Evolutionary conservation across 495 filamentous ascomycete genomes (phyloP).

Genomic region (Daldinia decipiens): DNA sequence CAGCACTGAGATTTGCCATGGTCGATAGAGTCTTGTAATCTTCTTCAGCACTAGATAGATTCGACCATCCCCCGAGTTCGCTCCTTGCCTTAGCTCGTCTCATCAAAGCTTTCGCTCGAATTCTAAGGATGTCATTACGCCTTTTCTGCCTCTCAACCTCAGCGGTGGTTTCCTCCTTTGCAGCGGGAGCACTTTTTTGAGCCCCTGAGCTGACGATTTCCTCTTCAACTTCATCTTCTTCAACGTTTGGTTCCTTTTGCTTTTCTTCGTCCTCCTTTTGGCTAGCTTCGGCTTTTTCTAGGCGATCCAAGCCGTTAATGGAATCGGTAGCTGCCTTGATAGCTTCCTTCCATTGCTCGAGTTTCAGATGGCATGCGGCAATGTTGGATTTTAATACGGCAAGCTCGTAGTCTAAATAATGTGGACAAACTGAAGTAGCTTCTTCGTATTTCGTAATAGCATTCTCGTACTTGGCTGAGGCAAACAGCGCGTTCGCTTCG

Average conservation of each 20-base stretch:
- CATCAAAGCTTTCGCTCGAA: slow-evolving; percentile 85
- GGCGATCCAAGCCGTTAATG: slow-evolving; percentile 73
- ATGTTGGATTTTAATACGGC: slow-evolving; percentile 90
- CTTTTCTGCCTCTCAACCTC: slow-evolving; percentile 49
- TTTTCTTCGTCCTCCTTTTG: slow-evolving; percentile 37
- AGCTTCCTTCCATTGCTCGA: slow-evolving; percentile 87
- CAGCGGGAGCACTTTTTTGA: slow-evolving; percentile 56
- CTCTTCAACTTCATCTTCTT: slow-evolving; percentile 68
- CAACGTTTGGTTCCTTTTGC: slow-evolving; percentile 59
- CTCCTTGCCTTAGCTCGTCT: slow-evolving; percentile 80
- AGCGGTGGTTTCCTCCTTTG: slow-evolving; percentile 52
- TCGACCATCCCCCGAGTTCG: slow-evolving; percentile 79
- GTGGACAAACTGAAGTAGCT: slow-evolving; percentile 82
- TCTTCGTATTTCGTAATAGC: slow-evolving; percentile 92
- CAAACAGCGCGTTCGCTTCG: slow-evolving; percentile 82
- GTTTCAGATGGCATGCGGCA: slow-evolving; percentile 87
- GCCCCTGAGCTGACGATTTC: slow-evolving; percentile 65
- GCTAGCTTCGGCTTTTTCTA: slow-evolving; percentile 51
- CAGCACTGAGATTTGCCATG: slow-evolving; percentile 66
- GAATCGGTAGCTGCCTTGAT: slow-evolving; percentile 77
- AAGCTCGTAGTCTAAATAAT: slow-evolving; percentile 89
- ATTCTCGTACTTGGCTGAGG: slow-evolving; percentile 74
- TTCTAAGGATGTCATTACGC: slow-evolving; percentile 73
- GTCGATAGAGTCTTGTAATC: slow-evolving; percentile 71
- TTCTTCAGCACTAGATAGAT: slow-evolving; percentile 81